Evolutionary conservation across 1,284 basidiomycete species (phyloP).

Genomic region (Apiotrichum akiyoshidainum): DNA sequence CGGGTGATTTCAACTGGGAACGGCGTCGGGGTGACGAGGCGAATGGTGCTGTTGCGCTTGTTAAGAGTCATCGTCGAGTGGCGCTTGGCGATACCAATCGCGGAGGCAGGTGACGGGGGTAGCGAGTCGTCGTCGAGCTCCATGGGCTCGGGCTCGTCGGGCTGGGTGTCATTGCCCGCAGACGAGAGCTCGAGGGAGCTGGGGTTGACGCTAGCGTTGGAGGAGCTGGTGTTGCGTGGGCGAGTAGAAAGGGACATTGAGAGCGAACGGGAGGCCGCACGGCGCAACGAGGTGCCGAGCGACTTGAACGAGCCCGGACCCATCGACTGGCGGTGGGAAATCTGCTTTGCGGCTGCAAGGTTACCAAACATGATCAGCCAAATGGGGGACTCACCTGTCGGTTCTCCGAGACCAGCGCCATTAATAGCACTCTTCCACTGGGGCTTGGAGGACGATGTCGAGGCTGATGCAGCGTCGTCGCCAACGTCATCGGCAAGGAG

Average conservation of each 20-base stretch:
- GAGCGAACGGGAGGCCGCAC: slow-evolving; percentile 17
- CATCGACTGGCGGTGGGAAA: slow-evolving; percentile 3
- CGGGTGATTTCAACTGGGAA: slow-evolving; percentile 1
- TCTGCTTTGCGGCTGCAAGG: background rate
- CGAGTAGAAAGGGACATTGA: slow-evolving; percentile 1
- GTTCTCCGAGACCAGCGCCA: slow-evolving; percentile 34
- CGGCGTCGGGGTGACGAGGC: slow-evolving; percentile 36
- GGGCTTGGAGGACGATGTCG: slow-evolving; percentile 17
- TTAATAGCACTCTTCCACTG: slow-evolving; percentile 47
- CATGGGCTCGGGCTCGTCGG: background rate
- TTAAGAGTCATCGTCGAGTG: slow-evolving; percentile 33
- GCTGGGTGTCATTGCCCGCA: background rate
- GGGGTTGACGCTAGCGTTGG: slow-evolving; percentile 1
- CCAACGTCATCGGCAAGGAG: slow-evolving; percentile 15
- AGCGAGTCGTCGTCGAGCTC: slow-evolving; percentile 18
- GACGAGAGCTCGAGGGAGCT: slow-evolving; percentile 2
- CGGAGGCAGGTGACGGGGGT: slow-evolving; percentile 43
- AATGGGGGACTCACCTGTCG: background rate
- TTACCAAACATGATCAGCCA: background rate
- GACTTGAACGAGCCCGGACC: slow-evolving; percentile 13
- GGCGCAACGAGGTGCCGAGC: slow-evolving; percentile 18
- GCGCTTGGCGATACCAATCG: slow-evolving; percentile 41
- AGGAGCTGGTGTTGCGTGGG: background rate
- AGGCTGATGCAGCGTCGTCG: slow-evolving; percentile 2
- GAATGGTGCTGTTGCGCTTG: slow-evolving; percentile 40